phyloP scores from a whole-genome alignment of 805 yeast species.

The Candida tammaniensis region DNA sequence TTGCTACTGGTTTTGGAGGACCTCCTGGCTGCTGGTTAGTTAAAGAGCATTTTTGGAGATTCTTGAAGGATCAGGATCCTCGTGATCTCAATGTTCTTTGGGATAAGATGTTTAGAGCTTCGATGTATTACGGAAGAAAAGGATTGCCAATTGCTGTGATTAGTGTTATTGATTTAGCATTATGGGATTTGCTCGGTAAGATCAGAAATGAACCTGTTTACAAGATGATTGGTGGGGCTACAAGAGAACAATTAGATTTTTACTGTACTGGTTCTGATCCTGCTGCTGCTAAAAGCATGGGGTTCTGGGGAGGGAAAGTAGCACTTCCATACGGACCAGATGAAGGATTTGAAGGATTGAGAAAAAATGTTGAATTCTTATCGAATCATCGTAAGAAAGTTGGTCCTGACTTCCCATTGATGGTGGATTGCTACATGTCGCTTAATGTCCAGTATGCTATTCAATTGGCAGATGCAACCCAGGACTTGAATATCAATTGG shows the following conservation, averaged over 20 bases:
- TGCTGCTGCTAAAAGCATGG: conserved; percentile 46
- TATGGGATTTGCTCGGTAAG: conserved; percentile 51
- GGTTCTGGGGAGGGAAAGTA: conserved; percentile 54
- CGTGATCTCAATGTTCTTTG: conserved; percentile 43
- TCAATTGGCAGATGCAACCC: conserved; percentile 42
- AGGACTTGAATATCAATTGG: conserved; percentile 50
- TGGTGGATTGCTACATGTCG: conserved; percentile 56
- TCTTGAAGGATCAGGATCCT: conserved; percentile 46
- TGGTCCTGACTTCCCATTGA: conserved; percentile 51
- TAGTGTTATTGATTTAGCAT: conserved; percentile 46
- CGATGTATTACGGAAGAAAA: conserved; percentile 51
- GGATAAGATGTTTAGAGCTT: conserved; percentile 49
- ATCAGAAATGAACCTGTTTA: conserved; percentile 50
- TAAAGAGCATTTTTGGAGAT: conserved; percentile 45
- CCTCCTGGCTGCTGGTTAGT: conserved; percentile 49
- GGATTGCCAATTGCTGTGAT: conserved; percentile 49
- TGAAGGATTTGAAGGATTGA: conserved; percentile 47
- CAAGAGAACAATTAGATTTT: conserved; percentile 42
- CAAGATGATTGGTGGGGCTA: conserved; percentile 51
- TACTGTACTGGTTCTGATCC: conserved; percentile 51
- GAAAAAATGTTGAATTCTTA: conserved; percentile 45
- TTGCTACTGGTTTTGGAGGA: conserved; percentile 55
- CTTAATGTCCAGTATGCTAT: conserved; percentile 47
- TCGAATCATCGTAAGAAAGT: conserved; percentile 42
- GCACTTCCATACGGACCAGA: conserved; percentile 51